Percentiles rank a stretch among this genome's conserved stretches.
Conservation (phyloP, 148 eudicot species). For the Suaeda aralocaspica region DNA sequence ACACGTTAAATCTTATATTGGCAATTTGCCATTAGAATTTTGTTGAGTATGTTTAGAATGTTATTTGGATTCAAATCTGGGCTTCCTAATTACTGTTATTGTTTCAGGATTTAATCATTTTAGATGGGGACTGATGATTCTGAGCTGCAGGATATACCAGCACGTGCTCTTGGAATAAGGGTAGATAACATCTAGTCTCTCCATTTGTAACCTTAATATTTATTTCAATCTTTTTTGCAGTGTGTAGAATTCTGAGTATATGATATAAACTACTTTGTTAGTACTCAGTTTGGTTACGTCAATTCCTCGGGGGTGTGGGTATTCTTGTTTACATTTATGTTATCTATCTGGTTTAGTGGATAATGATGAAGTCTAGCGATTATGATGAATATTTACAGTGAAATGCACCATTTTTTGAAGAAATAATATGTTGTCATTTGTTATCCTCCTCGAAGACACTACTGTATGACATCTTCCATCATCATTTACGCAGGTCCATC, state of each 20-base stretch:
- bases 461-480: not conserved
- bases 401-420: not conserved
- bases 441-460: not conserved
- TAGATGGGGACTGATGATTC: slow-evolving; percentile 59
- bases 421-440: not conserved
- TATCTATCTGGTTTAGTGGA: not conserved
- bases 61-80: not conserved
- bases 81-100: slow-evolving; percentile 8
- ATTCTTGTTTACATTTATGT: not conserved
- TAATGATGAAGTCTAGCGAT: not conserved
- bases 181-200: slow-evolving; percentile 34
- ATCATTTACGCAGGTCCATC: slow-evolving; percentile 57
- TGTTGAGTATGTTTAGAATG: not conserved
- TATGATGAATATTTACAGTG: not conserved
- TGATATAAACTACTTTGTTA: too few species aligned
- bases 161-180: slow-evolving; percentile 41
- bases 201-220: not conserved
- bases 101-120: slow-evolving; percentile 23
- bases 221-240: not conserved
- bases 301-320: not conserved
- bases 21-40: not conserved
- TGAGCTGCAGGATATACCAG: slow-evolving; percentile 36
- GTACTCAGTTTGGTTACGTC: too few species aligned
- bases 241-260: not conserved
- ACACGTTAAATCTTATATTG: too few species aligned